Conservation (phyloP, 305 asterid species). For the Rubia peregrina region DNA sequence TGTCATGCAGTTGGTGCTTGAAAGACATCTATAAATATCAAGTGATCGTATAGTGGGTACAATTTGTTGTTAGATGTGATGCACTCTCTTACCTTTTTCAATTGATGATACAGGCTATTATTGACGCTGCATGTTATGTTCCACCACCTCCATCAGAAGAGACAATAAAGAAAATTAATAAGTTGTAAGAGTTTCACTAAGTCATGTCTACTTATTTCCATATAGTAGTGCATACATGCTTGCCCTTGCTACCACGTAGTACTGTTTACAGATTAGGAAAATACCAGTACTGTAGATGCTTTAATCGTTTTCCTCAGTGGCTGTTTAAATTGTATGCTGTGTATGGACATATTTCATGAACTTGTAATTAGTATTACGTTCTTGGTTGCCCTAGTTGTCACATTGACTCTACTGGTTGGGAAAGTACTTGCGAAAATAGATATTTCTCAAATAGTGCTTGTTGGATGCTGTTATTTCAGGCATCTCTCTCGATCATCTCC, state of each 20-base stretch:
- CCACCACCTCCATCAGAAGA: conserved; percentile 95
- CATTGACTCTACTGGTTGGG: neutral
- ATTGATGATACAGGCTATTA: conserved; percentile 57
- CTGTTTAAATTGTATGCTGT: neutral
- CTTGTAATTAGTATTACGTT: neutral
- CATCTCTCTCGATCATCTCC: neutral
- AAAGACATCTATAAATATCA: conserved; percentile 5
- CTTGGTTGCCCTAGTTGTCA: neutral
- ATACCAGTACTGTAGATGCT: neutral
- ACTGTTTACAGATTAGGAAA: neutral
- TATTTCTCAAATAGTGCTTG: neutral
- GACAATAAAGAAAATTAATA: conserved; percentile 58
- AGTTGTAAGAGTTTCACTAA: conserved; percentile 47
- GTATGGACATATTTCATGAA: neutral
- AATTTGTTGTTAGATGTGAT: neutral
- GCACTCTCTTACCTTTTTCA: conserved; percentile 1
- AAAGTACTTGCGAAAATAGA: neutral
- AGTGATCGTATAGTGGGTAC: conserved; percentile 4
- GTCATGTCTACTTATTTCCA: neutral
- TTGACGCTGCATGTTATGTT: conserved; percentile 87
- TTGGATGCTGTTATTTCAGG: neutral
- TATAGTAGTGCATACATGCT: neutral
- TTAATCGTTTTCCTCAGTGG: neutral
- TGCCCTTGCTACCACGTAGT: neutral
- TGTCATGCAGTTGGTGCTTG: conserved; percentile 15